phyloP scores from a whole-genome alignment of 306 rosid genomes.

The Quercus wislizeni region DNA sequence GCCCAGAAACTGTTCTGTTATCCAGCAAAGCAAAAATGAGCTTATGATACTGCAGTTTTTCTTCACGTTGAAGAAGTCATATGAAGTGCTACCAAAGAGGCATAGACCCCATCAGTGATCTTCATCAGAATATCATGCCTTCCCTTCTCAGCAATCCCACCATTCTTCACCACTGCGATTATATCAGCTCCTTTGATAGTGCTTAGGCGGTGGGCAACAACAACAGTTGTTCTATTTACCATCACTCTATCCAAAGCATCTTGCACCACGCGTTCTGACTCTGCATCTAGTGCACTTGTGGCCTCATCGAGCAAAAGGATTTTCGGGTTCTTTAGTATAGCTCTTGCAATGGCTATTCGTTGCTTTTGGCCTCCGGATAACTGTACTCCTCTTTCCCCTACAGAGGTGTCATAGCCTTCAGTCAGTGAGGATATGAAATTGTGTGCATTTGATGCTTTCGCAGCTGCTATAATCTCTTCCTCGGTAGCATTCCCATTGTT shows the following conservation, averaged over 20 bases:
- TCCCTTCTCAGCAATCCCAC: slow-evolving; percentile 72
- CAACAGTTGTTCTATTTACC: slow-evolving; percentile 74
- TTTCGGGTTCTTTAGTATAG: slow-evolving; percentile 71
- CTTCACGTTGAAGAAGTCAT: slow-evolving; percentile 25
- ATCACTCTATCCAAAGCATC: slow-evolving; percentile 80
- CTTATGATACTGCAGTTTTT: background rate
- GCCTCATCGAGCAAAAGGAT: slow-evolving; percentile 89
- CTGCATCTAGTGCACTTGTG: slow-evolving; percentile 87
- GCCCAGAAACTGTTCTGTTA: no score
- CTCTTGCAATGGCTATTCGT: slow-evolving; percentile 85
- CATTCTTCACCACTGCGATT: slow-evolving; percentile 74
- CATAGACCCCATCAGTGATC: slow-evolving; percentile 63
- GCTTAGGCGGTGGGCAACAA: slow-evolving; percentile 79
- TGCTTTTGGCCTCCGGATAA: slow-evolving; percentile 93
- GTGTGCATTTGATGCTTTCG: slow-evolving; percentile 75
- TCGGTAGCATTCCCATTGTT: slow-evolving; percentile 49
- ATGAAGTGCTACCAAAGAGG: slow-evolving; percentile 78
- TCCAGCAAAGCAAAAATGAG: background rate
- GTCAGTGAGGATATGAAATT: slow-evolving; percentile 64
- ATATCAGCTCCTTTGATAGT: slow-evolving; percentile 75
- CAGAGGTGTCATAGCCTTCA: slow-evolving; percentile 59
- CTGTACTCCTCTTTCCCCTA: slow-evolving; percentile 88
- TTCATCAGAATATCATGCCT: slow-evolving; percentile 67
- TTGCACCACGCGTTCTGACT: slow-evolving; percentile 79
- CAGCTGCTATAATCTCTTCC: slow-evolving; percentile 73